Evolutionary conservation across 352 stramenopile species (phyloP), one percentile per base, ranked within the genome.

Genomic region (Plasmopara viticola): DNA sequence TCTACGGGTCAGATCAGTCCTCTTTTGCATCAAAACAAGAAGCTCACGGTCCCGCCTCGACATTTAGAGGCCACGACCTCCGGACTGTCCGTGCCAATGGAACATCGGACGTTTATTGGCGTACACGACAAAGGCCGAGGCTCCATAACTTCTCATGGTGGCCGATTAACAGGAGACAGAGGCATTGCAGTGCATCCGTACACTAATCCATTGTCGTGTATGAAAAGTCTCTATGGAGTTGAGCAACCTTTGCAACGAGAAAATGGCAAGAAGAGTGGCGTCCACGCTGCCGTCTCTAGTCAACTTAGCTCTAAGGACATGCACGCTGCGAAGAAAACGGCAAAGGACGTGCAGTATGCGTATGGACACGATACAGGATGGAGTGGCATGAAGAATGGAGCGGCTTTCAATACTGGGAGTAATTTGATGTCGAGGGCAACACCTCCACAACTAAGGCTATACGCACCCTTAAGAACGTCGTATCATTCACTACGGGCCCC

Each of bases 91-190:
- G 37, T 77, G 5, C 40, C 67, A 30, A 55, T 45, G 6, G 69
- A 80, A 5, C 63, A 69, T 58, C 61, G 78, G 58, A 74, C 64
- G 0, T 70, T 68, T 28, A 67, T 80, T 31, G 53, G 66, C 14
- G 55, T 74, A 10, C 65, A 74, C 34, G 59, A 68, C 12, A 58
- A 53, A 29, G 42, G 56, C 13, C 67, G 70, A 3, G 53, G 71
- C 42, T 82, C 74, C 9, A 70, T 86, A 56, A 86, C 72, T 6
- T 86, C 78, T 1, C 74, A 86, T 43, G 78, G 74, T n/a, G 62
- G 53, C 55, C 62, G 58, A 8, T 12, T 67, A 13, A 44, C 44
- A 28, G 50, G 43, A 33, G 47, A 47, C 39, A 33, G 39, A 6
- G 38, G 42, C 9, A 43, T 39, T 8, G 34, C 40, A 18, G 49